Conservation (phyloP, 345 rosid species). For the Melaleuca quinquenervia region DNA sequence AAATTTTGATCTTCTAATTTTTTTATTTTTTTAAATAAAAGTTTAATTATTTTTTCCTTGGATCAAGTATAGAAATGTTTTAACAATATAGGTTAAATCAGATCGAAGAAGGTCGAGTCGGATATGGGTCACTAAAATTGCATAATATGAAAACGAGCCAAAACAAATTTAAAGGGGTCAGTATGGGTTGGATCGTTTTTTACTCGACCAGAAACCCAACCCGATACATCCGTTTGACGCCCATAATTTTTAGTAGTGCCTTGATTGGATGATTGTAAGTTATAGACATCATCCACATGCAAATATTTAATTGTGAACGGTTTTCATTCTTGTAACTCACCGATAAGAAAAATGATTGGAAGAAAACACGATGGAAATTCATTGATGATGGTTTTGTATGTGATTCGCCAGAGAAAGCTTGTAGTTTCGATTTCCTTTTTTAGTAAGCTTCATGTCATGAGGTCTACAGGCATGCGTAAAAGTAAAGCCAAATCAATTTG, state of each 20-base stretch:
- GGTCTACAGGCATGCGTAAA: background rate
- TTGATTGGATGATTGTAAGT: rapidly evolving
- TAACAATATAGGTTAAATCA: too few relatives aligned
- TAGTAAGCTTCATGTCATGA: background rate
- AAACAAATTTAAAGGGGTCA: too few relatives aligned
- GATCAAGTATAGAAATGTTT: too few relatives aligned
- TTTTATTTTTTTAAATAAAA: too few relatives aligned
- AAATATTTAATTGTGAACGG: background rate
- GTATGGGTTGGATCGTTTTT: too few relatives aligned
- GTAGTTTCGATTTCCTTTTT: background rate
- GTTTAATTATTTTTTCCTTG: too few relatives aligned
- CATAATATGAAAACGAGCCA: too few relatives aligned
- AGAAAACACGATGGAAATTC: background rate
- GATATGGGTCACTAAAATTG: too few relatives aligned
- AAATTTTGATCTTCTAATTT: too few relatives aligned
- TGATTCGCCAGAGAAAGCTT: background rate
- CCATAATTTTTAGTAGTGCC: background rate
- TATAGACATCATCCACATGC: background rate
- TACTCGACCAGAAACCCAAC: too few relatives aligned
- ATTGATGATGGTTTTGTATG: background rate
- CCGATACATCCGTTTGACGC: too few relatives aligned
- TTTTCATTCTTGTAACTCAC: background rate
- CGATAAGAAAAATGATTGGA: background rate
- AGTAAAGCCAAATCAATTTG: background rate
- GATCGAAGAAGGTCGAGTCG: too few relatives aligned